Evolutionary conservation across 352 stramenopile species (phyloP).

Genomic region (Aphanomyces euteiches): DNA sequence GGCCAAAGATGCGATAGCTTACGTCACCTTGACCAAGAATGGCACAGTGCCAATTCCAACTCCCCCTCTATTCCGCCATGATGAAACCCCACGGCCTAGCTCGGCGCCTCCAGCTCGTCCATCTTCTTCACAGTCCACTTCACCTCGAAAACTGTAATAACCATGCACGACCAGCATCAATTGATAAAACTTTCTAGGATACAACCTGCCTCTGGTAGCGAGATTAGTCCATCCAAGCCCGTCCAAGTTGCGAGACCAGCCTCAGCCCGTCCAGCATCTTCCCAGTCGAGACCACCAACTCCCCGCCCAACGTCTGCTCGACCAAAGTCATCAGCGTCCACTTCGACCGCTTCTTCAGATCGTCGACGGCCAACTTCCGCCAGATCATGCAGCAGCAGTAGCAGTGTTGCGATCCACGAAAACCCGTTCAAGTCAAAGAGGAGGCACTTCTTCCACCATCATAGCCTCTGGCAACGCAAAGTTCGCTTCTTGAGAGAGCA

Average conservation of each 20-base stretch:
- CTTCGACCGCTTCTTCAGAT: background rate
- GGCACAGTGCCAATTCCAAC: constrained; percentile 22
- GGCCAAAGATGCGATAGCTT: constrained; percentile 15
- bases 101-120: constrained; percentile 18
- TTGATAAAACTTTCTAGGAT: background rate
- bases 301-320: background rate
- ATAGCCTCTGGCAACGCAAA: constrained; percentile 23
- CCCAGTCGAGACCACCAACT: background rate
- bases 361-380: background rate
- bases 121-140: background rate
- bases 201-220: background rate
- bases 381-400: constrained; percentile 10
- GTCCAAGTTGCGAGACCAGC: background rate
- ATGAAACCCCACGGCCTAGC: constrained; percentile 13
- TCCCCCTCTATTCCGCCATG: background rate
- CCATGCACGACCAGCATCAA: background rate
- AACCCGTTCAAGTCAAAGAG: constrained; percentile 19
- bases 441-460: constrained; percentile 17
- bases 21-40: constrained; percentile 20
- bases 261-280: constrained; percentile 8
- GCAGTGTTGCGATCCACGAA: constrained; percentile 4
- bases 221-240: background rate
- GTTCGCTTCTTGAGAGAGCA: background rate
- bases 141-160: too few relatives aligned
- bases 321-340: background rate